These are phyloP conservation scores for Lichtheimia ramosa DNA, from an alignment of 371 early-diverging fungal species.

Conservation along the genomic window DNA sequence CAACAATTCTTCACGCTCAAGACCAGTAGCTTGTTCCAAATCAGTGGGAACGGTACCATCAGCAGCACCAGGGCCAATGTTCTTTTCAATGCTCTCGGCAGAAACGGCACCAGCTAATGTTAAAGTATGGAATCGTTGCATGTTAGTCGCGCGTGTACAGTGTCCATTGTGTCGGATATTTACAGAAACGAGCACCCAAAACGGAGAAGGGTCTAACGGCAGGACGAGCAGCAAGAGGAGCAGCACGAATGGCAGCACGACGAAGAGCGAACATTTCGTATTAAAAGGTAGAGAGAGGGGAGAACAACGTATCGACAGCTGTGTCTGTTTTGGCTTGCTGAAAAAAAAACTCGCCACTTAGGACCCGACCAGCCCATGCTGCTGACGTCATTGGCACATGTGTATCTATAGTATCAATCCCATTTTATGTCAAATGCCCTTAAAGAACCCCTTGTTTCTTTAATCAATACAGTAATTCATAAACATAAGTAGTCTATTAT, in stretches of 20 bases:
- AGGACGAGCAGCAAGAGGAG: conserved; percentile 25
- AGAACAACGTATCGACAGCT: conserved; percentile 1
- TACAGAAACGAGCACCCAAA: conserved; percentile 33
- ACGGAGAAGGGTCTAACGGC: conserved; percentile 30
- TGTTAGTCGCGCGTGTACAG: not conserved
- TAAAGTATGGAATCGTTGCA: not conserved
- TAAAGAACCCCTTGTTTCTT: not conserved
- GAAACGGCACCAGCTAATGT: conserved; percentile 32
- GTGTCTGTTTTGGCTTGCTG: not conserved
- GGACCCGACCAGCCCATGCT: not conserved
- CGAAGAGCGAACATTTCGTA: conserved; percentile 32
- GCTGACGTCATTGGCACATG: conserved; percentile 5
- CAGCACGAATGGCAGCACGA: conserved; percentile 33
- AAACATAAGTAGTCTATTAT: not conserved
- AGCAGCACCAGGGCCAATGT: conserved; percentile 59
- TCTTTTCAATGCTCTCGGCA: conserved; percentile 24
- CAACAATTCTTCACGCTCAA: conserved; percentile 89
- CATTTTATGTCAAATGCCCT: no score
- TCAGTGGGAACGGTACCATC: conserved; percentile 84
- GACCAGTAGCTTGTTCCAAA: conserved; percentile 90
- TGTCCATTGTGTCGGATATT: not conserved
- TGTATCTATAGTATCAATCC: not conserved
- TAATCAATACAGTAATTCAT: no score
- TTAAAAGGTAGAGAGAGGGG: conserved; percentile 1
- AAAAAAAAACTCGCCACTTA: conserved; percentile 12